phyloP scores from a whole-genome alignment of 1,139 yeast genomes.

The Sugiyamaella grinbergsii region DNA sequence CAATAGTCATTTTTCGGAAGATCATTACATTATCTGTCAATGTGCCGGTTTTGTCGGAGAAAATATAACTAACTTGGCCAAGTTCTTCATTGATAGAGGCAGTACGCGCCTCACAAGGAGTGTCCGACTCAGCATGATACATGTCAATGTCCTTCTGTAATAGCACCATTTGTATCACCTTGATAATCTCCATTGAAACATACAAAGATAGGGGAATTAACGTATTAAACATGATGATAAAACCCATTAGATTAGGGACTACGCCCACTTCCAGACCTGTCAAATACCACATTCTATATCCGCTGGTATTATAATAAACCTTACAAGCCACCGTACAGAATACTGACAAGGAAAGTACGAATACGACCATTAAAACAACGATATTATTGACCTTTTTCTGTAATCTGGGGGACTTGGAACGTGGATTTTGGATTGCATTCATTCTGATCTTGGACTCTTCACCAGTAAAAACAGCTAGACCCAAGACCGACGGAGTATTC shows the following conservation, averaged over 20 bases:
- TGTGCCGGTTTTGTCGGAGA: conserved; percentile 97
- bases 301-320: conserved; percentile 50
- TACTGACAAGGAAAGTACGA: conserved; percentile 72
- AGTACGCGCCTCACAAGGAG: conserved; percentile 93
- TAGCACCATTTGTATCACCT: conserved; percentile 77
- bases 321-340: conserved; percentile 83
- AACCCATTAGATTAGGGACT: conserved; percentile 92
- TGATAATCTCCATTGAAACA: conserved; percentile 95
- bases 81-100: conserved; percentile 94
- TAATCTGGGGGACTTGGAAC: conserved; percentile 90
- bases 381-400: conserved; percentile 81
- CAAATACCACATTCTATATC: conserved; percentile 67
- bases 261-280: conserved; percentile 74
- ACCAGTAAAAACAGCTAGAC: conserved; percentile 88
- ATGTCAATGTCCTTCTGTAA: conserved; percentile 91
- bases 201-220: conserved; percentile 92
- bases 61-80: conserved; percentile 93
- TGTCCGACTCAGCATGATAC: conserved; percentile 81
- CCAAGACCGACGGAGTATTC: conserved; percentile 72
- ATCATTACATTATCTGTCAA: conserved; percentile 57
- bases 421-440: conserved; percentile 88
- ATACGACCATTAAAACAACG: conserved; percentile 82
- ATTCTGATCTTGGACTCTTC: conserved; percentile 94
- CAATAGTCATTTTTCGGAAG: conserved; percentile 46
- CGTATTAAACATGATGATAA: conserved; percentile 94